phyloP scores from a whole-genome alignment of 768 basidiomycete species.

The Neoboletus subvelutipes region DNA sequence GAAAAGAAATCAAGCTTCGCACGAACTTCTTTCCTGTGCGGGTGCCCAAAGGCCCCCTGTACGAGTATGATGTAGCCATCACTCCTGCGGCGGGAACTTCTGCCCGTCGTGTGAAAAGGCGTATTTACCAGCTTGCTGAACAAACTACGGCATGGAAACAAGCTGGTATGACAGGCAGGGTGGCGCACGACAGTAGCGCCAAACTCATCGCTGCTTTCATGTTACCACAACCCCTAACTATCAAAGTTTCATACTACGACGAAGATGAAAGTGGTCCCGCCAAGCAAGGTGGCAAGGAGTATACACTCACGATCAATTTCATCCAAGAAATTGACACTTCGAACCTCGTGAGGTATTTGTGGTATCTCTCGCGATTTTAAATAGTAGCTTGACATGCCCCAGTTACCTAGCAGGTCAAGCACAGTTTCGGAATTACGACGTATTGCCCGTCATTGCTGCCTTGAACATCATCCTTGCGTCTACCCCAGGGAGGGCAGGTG shows the following conservation, averaged over 20 bases:
- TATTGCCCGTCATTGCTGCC: slow-evolving; percentile 47
- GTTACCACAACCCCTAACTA: slow-evolving; percentile 42
- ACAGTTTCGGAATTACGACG: slow-evolving; percentile 43
- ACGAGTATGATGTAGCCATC: slow-evolving; percentile 49
- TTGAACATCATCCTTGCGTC: slow-evolving; percentile 50
- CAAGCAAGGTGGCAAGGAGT: slow-evolving; percentile 37
- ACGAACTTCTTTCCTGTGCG: slow-evolving; percentile 53
- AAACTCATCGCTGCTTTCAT: slow-evolving; percentile 44
- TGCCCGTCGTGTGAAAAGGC: slow-evolving; percentile 40
- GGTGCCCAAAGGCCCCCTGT: slow-evolving; percentile 46
- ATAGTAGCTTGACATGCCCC: slow-evolving; percentile 6
- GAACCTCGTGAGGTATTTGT: slow-evolving; percentile 39
- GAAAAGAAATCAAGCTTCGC: slow-evolving; percentile 46
- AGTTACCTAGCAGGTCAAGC: slow-evolving; percentile 49
- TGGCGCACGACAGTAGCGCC: slow-evolving; percentile 49
- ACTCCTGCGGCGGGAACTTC: slow-evolving; percentile 35
- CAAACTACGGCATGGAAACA: slow-evolving; percentile 39
- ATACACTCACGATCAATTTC: slow-evolving; percentile 44
- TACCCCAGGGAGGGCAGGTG: slow-evolving; percentile 46
- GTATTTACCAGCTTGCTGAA: slow-evolving; percentile 52
- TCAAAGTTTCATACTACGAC: slow-evolving; percentile 43
- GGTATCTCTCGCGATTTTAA: not conserved
- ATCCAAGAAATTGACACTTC: slow-evolving; percentile 44
- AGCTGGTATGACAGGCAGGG: slow-evolving; percentile 39
- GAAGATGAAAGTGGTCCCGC: slow-evolving; percentile 42